Evolutionary conservation across 2,329 filamentous ascomycete genomes (phyloP).

Genomic region (Septoria petroselini): DNA sequence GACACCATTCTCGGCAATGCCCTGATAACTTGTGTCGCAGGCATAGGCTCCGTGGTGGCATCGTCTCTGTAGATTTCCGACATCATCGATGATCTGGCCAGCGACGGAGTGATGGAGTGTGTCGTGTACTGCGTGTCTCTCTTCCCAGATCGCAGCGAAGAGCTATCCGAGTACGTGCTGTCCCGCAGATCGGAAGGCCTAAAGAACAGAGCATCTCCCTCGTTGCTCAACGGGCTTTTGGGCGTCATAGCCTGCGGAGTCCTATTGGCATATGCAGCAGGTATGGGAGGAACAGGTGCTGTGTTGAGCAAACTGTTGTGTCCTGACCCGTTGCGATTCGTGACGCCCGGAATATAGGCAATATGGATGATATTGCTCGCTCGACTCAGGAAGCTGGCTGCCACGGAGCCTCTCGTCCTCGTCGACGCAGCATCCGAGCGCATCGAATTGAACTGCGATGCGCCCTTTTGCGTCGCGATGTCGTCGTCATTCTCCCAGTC

Average conservation of each 20-base stretch:
- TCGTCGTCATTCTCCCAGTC: slow-evolving; percentile 57
- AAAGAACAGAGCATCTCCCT: slow-evolving; percentile 84
- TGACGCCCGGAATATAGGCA: slow-evolving; percentile 92
- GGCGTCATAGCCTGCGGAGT: slow-evolving; percentile 49
- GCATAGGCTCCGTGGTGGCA: slow-evolving; percentile 71
- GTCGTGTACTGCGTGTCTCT: slow-evolving; percentile 42
- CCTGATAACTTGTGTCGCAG: slow-evolving; percentile 81
- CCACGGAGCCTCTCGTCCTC: slow-evolving; percentile 78
- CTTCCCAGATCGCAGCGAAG: slow-evolving; percentile 43
- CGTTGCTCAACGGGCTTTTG: slow-evolving; percentile 50
- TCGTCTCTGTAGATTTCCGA: slow-evolving; percentile 94
- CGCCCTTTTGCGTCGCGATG: slow-evolving; percentile 54
- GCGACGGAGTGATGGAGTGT: slow-evolving; percentile 50
- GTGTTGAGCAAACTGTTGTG: slow-evolving; percentile 32
- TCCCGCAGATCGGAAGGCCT: slow-evolving; percentile 85
- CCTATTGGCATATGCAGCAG: slow-evolving; percentile 50
- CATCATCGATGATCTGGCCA: slow-evolving; percentile 62
- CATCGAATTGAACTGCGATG: slow-evolving; percentile 54
- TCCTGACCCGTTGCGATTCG: slow-evolving; percentile 74
- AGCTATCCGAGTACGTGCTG: slow-evolving; percentile 81
- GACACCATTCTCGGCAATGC: slow-evolving; percentile 91
- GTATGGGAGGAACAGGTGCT: slow-evolving; percentile 91
- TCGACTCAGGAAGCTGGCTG: slow-evolving; percentile 89
- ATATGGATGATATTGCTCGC: slow-evolving; percentile 99
- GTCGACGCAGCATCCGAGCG: slow-evolving; percentile 69